phyloP scores from a whole-genome alignment of 345 rosid species.

The Ceriops decandra region DNA sequence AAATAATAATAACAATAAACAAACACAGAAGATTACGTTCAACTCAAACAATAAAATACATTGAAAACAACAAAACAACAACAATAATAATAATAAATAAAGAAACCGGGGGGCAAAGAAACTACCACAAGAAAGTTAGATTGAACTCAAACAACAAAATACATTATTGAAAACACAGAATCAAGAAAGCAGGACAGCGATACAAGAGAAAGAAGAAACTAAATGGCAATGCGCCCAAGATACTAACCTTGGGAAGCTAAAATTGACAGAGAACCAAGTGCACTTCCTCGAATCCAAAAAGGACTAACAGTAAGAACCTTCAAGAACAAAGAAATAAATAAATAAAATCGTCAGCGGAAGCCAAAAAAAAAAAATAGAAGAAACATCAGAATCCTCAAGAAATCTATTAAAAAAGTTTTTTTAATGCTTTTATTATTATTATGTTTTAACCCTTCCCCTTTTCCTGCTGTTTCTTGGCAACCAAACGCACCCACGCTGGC shows the following conservation, averaged over 20 bases:
- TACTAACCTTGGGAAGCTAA: not conserved
- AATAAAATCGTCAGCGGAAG: too few relatives aligned
- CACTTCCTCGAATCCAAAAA: too few relatives aligned
- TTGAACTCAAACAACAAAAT: not conserved
- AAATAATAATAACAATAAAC: not conserved
- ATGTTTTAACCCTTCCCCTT: too few relatives aligned
- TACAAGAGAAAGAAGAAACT: not conserved
- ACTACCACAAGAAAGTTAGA: not conserved
- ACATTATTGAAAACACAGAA: not conserved
- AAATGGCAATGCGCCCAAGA: slow-evolving; percentile 12
- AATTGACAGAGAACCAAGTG: slow-evolving; percentile 12
- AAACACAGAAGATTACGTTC: not conserved
- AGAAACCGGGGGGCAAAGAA: not conserved
- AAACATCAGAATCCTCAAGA: not conserved
- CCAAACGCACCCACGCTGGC: not conserved
- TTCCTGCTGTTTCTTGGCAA: slow-evolving; percentile 2
- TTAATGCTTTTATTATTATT: not conserved
- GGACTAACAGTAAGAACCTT: not conserved
- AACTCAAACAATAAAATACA: not conserved
- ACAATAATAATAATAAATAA: too few relatives aligned
- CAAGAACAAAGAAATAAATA: not conserved
- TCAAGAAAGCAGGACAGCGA: too few relatives aligned
- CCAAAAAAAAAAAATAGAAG: too few relatives aligned
- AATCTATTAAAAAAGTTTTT: not conserved
- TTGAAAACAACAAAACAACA: not conserved